phyloP scores from a whole-genome alignment of 176 grass and related monocot genomes.

The Hyparrhenia diplandra region DNA sequence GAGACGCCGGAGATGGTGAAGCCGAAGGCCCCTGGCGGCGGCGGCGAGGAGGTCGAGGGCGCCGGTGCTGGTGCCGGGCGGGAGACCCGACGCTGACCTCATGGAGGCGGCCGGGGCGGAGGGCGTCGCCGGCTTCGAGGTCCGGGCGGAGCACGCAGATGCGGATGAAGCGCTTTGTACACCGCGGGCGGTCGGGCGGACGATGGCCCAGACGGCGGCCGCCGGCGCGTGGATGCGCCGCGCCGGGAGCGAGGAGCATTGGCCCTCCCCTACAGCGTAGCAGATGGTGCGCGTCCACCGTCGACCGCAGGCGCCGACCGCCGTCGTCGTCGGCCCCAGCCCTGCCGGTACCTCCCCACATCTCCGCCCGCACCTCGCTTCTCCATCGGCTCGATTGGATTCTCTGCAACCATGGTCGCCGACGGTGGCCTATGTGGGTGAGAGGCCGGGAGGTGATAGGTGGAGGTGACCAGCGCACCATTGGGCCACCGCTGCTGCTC shows the following conservation, averaged over 20 bases:
- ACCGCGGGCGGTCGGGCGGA: no score
- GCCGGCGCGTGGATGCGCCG: constrained; percentile 81
- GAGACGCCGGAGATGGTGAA: no score
- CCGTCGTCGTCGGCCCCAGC: constrained; percentile 53
- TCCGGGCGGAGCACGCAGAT: constrained; percentile 47
- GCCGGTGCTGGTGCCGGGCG: no score
- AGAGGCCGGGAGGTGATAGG: no score
- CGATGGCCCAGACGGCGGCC: no score
- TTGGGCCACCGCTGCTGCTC: no score
- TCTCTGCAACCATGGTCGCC: no score
- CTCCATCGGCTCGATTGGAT: constrained; percentile 33
- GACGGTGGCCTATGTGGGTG: no score
- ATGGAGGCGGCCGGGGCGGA: constrained; percentile 67
- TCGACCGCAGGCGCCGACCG: constrained; percentile 50
- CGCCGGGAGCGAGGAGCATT: constrained; percentile 75
- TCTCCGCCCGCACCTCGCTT: constrained; percentile 17
- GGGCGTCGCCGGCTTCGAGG: constrained; percentile 42
- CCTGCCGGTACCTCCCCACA: constrained; percentile 2
- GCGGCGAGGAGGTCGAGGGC: no score
- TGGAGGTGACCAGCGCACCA: no score
- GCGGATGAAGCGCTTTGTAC: no score
- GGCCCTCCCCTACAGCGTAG: constrained; percentile 51
- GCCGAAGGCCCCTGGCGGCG: no score
- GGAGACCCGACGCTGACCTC: constrained; percentile 54
- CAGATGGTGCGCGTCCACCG: constrained; percentile 67